phyloP scores from a whole-genome alignment of 495 filamentous ascomycete species.

The Aspergillus leporis region DNA sequence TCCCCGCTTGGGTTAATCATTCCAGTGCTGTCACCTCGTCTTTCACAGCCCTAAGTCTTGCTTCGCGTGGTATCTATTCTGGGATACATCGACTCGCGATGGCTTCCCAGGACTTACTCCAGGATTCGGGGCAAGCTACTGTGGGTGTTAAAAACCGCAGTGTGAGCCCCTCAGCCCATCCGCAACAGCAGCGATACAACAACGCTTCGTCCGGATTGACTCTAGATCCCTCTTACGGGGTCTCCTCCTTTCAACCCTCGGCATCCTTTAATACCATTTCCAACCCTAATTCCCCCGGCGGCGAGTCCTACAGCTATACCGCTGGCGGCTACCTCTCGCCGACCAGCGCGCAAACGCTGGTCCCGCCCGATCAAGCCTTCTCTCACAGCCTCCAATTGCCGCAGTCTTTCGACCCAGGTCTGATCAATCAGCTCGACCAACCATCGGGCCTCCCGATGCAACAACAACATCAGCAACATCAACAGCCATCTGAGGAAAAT shows the following conservation, averaged over 20 bases:
- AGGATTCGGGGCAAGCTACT: conserved; percentile 30
- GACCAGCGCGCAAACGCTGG: conserved; percentile 28
- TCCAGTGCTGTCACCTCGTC: conserved; percentile 15
- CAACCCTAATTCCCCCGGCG: conserved; percentile 23
- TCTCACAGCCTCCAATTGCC: conserved; percentile 37
- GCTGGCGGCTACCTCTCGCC: conserved; percentile 31
- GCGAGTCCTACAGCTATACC: conserved; percentile 36
- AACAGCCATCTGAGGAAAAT: conserved; percentile 32
- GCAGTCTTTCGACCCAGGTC: conserved; percentile 40
- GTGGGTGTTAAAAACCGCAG: conserved; percentile 37
- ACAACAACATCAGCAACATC: conserved; percentile 14
- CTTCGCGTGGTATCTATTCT: conserved; percentile 30
- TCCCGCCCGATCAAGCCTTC: conserved; percentile 33
- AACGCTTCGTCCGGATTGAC: conserved; percentile 36
- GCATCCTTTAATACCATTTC: conserved; percentile 26
- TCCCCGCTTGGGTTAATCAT: conserved; percentile 13
- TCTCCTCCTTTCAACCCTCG: conserved; percentile 26
- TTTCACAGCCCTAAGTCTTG: conserved; percentile 19
- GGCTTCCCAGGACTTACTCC: conserved; percentile 40
- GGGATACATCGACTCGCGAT: conserved; percentile 30
- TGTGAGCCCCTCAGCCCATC: conserved; percentile 43
- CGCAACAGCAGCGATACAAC: conserved; percentile 33
- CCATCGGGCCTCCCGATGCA: conserved; percentile 25
- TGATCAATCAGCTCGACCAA: conserved; percentile 40
- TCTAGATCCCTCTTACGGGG: conserved; percentile 41